These are phyloP conservation scores for Aphanocladium album DNA, from an alignment of 2,329 filamentous ascomycete genomes.

Conservation along the genomic window DNA sequence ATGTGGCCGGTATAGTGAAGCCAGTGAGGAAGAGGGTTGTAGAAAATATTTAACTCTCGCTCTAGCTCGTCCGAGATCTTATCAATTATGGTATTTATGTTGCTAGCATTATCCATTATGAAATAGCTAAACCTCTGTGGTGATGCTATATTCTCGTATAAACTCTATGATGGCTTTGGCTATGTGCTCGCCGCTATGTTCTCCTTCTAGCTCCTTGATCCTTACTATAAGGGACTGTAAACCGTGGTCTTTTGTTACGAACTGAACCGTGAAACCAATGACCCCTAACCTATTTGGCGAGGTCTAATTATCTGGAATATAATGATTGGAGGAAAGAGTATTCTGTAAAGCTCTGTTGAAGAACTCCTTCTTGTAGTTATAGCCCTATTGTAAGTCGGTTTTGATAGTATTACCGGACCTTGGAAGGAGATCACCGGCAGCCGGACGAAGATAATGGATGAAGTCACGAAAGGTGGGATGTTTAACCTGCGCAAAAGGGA, in stretches of 20 bases:
- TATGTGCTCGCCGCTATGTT: constrained; percentile 11
- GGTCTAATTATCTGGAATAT: too few relatives aligned
- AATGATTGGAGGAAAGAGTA: too few relatives aligned
- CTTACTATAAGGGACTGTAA: constrained; percentile 7
- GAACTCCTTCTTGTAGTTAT: too few relatives aligned
- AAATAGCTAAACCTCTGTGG: constrained; percentile 12
- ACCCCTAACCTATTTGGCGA: too few relatives aligned
- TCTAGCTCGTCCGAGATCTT: constrained; percentile 3
- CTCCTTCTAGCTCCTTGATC: constrained; percentile 12
- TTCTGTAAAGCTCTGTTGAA: too few relatives aligned
- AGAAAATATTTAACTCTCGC: not conserved
- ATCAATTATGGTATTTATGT: constrained; percentile 12
- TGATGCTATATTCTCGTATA: constrained; percentile 7
- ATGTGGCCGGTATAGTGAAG: not conserved
- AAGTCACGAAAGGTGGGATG: too few relatives aligned
- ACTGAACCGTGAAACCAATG: constrained; percentile 12
- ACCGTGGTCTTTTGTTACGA: constrained; percentile 8
- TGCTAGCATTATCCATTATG: constrained; percentile 12
- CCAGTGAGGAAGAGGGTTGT: not conserved
- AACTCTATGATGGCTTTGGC: constrained; percentile 9
- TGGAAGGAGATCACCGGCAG: too few relatives aligned
- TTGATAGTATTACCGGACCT: too few relatives aligned
- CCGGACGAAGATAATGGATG: too few relatives aligned
- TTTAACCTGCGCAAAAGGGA: too few relatives aligned
- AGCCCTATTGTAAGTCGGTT: too few relatives aligned